Conservation (phyloP, 805 yeast genomes). For the Tetrapisispora iriomotensis region DNA sequence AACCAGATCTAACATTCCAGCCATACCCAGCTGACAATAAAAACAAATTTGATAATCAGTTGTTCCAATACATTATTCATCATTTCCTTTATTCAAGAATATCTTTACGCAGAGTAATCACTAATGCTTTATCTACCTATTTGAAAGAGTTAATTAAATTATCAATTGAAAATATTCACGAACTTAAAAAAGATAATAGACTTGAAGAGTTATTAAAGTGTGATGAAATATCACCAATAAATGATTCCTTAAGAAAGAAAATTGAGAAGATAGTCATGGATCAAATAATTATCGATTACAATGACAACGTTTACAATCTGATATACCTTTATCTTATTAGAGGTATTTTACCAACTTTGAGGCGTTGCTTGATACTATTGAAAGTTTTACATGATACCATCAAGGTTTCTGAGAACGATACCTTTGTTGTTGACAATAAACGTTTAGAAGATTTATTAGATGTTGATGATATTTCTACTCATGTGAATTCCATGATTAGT, state of each 20-base stretch:
- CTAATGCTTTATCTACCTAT: conserved; percentile 12
- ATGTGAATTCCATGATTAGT: conserved; percentile 9
- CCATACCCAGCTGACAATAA: conserved; percentile 11
- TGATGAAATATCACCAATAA: conserved; percentile 6
- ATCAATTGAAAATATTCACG: conserved; percentile 10
- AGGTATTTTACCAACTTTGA: conserved; percentile 19
- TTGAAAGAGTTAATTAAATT: conserved; percentile 11
- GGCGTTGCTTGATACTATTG: conserved; percentile 27
- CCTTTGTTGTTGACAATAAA: conserved; percentile 17
- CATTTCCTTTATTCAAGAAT: conserved; percentile 10
- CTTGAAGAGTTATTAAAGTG: conserved; percentile 2
- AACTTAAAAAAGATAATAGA: not conserved
- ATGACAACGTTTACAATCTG: conserved; percentile 7
- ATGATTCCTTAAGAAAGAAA: not conserved
- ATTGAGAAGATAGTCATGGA: not conserved
- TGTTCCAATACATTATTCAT: conserved; percentile 25
- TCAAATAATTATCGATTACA: not conserved
- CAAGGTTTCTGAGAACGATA: conserved; percentile 18
- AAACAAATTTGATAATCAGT: conserved; percentile 16
- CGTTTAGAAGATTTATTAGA: conserved; percentile 11
- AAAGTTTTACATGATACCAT: conserved; percentile 25
- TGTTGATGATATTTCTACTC: conserved; percentile 4
- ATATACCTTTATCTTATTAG: conserved; percentile 17
- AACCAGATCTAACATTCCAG: conserved; percentile 12
- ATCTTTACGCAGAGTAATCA: conserved; percentile 12